phyloP scores from a whole-genome alignment of 352 stramenopile species.

The Phytophthora parvispora region DNA sequence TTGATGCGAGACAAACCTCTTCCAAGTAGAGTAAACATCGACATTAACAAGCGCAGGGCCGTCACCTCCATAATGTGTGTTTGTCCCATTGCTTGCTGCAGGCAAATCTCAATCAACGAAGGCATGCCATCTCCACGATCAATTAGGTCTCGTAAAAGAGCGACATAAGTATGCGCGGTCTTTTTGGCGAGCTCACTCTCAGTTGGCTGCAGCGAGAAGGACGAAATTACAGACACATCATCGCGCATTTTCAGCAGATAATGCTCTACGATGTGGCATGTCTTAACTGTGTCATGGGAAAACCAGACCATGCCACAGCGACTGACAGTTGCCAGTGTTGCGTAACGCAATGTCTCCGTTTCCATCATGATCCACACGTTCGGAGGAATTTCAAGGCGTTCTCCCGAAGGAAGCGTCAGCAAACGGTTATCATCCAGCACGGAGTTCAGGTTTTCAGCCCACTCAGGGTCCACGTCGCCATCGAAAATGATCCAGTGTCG shows the following conservation, averaged over 20 bases:
- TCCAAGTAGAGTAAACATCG: slow-evolving; percentile 97
- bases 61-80: slow-evolving; percentile 98
- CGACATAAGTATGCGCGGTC: slow-evolving; percentile 75
- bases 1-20: slow-evolving; percentile 95
- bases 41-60: slow-evolving; percentile 95
- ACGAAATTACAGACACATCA: slow-evolving; percentile 67
- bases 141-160: slow-evolving; percentile 69
- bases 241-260: slow-evolving; percentile 81
- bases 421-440: slow-evolving; percentile 99
- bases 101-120: slow-evolving; percentile 93
- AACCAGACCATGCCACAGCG: slow-evolving; percentile 99
- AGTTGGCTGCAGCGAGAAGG: slow-evolving; percentile 74
- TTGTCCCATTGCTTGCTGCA: slow-evolving; percentile 94
- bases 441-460: slow-evolving; percentile 99
- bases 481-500: slow-evolving; percentile 99
- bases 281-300: slow-evolving; percentile 96
- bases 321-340: slow-evolving; percentile 99
- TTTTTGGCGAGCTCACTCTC: slow-evolving; percentile 76
- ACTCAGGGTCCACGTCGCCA: slow-evolving; percentile 99
- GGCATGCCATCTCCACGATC: slow-evolving; percentile 55
- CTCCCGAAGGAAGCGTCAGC: slow-evolving; percentile 98
- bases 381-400: slow-evolving; percentile 97
- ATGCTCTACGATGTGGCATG: slow-evolving; percentile 92
- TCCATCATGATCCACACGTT: slow-evolving; percentile 99
- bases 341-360: slow-evolving; percentile 98